A percentile compares a stretch with the other conserved stretches of the same genome.
phyloP scores from a whole-genome alignment of 441 rosid genomes.

The Populus hybrid region DNA sequence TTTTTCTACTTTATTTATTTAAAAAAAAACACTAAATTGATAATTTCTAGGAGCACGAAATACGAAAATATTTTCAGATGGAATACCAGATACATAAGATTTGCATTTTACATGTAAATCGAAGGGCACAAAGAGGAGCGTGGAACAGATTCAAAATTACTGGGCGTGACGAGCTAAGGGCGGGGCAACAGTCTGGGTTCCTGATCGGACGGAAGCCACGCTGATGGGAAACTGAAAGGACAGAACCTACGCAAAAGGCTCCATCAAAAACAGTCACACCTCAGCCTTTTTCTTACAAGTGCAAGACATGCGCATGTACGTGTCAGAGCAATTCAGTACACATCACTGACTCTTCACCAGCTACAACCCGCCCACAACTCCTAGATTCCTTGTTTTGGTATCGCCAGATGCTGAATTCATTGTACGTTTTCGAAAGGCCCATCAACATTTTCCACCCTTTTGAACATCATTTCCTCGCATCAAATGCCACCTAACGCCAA shows the following conservation, averaged over 20 bases:
- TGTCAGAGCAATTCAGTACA: slow-evolving; percentile 3
- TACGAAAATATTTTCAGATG: too few species aligned
- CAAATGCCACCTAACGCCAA: background rate
- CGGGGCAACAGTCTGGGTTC: background rate
- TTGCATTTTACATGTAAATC: too few species aligned
- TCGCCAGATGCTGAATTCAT: background rate
- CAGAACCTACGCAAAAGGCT: background rate
- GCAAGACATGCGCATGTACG: slow-evolving; percentile 15
- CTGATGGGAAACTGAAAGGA: too few species aligned
- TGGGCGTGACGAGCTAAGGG: background rate
- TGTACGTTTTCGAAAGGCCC: background rate
- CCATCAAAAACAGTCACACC: too few species aligned
- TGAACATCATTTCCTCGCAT: background rate
- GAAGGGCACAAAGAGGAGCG: background rate
- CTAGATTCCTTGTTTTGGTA: background rate
- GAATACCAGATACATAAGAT: too few species aligned
- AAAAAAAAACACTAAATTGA: too few species aligned
- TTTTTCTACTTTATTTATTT: too few species aligned
- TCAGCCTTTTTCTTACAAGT: background rate
- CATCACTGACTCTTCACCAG: background rate
- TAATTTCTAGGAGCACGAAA: too few species aligned
- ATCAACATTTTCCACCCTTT: background rate
- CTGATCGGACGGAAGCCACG: too few species aligned
- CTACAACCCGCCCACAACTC: background rate
- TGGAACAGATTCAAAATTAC: background rate